phyloP scores from a whole-genome alignment of 2,329 filamentous ascomycete genomes.

The Aciculosporium take region DNA sequence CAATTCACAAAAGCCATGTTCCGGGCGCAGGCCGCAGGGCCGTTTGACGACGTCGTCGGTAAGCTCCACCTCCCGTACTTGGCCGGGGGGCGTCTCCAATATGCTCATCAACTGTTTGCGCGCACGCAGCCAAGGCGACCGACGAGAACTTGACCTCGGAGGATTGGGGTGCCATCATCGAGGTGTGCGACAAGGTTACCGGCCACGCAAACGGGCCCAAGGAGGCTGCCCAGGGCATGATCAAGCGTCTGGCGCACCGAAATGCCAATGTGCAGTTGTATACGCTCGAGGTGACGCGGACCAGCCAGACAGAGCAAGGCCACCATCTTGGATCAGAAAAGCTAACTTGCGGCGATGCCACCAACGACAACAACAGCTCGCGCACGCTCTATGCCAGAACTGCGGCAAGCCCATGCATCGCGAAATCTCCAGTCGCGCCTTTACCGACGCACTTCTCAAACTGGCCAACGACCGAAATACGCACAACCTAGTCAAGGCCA shows the following conservation, averaged over 20 bases:
- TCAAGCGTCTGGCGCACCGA: conserved; percentile 80
- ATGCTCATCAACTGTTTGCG: not conserved
- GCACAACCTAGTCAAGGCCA: conserved; percentile 89
- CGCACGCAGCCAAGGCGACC: conserved; percentile 53
- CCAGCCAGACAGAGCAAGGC: not conserved
- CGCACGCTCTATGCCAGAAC: conserved; percentile 83
- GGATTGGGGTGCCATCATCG: conserved; percentile 52
- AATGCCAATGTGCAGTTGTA: conserved; percentile 96
- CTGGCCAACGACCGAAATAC: conserved; percentile 91
- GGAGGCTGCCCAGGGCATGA: conserved; percentile 77
- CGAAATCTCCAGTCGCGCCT: conserved; percentile 79
- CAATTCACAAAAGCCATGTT: conserved; percentile 32
- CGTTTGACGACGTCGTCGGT: conserved; percentile 47
- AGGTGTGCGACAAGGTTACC: conserved; percentile 46
- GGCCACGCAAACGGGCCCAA: conserved; percentile 49
- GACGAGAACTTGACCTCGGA: conserved; percentile 93
- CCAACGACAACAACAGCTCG: conserved; percentile 51
- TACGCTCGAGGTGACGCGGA: conserved; percentile 59
- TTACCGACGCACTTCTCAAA: conserved; percentile 84
- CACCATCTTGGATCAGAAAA: too few relatives aligned
- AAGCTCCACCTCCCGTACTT: conserved; percentile 16
- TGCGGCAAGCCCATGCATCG: conserved; percentile 77
- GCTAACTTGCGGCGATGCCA: not conserved
- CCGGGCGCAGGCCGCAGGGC: conserved; percentile 40
- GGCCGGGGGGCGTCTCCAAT: not conserved